Base-by-base conservation (phyloP, 495 filamentous ascomycete species). In the Tetracladium setigerum region DNA sequence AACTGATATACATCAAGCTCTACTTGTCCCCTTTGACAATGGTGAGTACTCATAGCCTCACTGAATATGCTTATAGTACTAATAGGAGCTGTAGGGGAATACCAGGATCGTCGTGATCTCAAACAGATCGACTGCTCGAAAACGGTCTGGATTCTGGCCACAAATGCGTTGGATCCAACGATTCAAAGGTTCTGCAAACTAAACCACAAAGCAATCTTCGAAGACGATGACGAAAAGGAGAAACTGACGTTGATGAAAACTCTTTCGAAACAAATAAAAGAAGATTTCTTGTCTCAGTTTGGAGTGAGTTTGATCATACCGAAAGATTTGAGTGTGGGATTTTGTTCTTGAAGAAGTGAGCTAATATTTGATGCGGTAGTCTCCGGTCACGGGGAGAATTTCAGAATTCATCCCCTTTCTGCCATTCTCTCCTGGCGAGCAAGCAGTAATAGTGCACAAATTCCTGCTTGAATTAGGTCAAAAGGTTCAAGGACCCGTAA, bases 131-230 rank as follows among this genome's bases (percentile, higher is more conserved):
- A 80, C 46, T 80, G 76, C 53, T 65, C 63, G 1, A 74, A 72
- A 18, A 74, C 69, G 0, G 71, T 81, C 9, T 80, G 76, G 78
- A 67, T 80, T 12, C 43, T 81, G 1, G 71, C 75, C 0, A 77
- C 74, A 1, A 78, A 76, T 51, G 63, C 66, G 2, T 56, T 71
- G 8, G 68, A 74, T 41, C 36, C 54, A 3, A 60, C 40, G 1
- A 74, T 78, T 19, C 57, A 56, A 2, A 44, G 54, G 1, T 71
- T 72, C 32, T 67, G 63, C 40, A 44, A 57, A 2, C 9, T 19
- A 22, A 32, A 32, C 4, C 46, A 69, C 13, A 39, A 41, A 17
- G 48, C 50, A 3, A 30, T 59, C 2, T 52, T 71, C 10, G 40
- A 47, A 0, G 53, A 59, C 22, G 46, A 53, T 4, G 46, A 61